Evolutionary conservation across 768 basidiomycete species (phyloP).

Genomic region (Pleurotus pulmonarius): DNA sequence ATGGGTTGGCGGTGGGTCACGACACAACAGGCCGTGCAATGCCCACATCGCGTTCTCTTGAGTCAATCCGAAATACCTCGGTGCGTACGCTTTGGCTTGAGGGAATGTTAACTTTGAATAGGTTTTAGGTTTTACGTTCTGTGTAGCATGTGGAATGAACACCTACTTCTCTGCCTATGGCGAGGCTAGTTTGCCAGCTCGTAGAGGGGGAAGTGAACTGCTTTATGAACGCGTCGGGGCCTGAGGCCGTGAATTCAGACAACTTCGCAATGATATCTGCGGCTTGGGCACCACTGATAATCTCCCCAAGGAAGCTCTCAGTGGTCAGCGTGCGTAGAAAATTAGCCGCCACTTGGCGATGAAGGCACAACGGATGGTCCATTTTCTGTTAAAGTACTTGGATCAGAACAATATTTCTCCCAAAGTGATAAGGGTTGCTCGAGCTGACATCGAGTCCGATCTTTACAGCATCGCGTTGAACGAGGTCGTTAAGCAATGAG

Average conservation of each 20-base stretch:
- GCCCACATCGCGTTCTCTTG: constrained; percentile 21
- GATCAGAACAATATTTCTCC: background rate
- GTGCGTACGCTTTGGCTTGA: constrained; percentile 17
- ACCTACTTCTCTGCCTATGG: background rate
- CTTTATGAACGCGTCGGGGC: constrained; percentile 17
- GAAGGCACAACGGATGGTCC: constrained; percentile 18
- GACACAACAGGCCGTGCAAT: constrained; percentile 15
- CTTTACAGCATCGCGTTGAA: constrained; percentile 16
- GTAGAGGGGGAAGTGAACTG: constrained; percentile 16
- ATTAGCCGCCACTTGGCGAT: constrained; percentile 17
- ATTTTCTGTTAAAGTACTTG: constrained; percentile 13
- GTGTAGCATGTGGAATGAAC: constrained; percentile 9
- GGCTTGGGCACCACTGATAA: constrained; percentile 11
- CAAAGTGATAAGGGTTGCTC: background rate
- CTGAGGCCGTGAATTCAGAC: constrained; percentile 20
- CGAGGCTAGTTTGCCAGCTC: constrained; percentile 23
- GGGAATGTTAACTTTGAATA: constrained; percentile 5
- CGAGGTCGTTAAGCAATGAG: constrained; percentile 18
- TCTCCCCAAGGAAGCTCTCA: constrained; percentile 19
- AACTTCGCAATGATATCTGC: constrained; percentile 20
- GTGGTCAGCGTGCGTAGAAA: constrained; percentile 16
- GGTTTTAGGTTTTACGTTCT: background rate
- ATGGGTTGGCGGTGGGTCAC: constrained; percentile 13
- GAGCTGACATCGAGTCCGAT: constrained; percentile 19
- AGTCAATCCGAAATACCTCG: constrained; percentile 23